phyloP scores from a whole-genome alignment of 441 rosid species.

The Populus hybrid region DNA sequence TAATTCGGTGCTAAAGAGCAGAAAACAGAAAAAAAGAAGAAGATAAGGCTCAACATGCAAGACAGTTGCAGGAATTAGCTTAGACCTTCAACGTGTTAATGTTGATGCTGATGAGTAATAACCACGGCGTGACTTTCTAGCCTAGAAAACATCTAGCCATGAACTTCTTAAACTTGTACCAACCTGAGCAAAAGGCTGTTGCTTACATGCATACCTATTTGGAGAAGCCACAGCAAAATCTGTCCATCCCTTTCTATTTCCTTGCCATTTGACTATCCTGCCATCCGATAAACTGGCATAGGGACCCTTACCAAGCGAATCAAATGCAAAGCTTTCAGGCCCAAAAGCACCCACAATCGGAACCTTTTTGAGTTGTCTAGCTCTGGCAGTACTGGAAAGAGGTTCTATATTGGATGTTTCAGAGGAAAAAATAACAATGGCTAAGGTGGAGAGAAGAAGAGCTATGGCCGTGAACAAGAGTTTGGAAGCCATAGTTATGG shows the following conservation, averaged over 20 bases:
- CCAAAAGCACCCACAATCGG: neutral
- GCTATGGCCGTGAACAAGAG: neutral
- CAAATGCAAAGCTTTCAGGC: slow-evolving; percentile 28
- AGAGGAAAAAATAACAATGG: neutral
- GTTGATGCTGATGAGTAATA: no score
- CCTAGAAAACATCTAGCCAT: neutral
- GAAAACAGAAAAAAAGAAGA: no score
- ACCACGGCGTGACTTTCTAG: no score
- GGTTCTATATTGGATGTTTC: neutral
- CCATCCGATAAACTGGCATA: slow-evolving; percentile 41
- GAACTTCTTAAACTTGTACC: neutral
- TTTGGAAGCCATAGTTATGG: neutral
- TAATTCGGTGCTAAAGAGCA: no score
- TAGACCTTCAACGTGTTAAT: no score
- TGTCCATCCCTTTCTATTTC: slow-evolving; percentile 19
- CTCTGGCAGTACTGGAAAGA: neutral
- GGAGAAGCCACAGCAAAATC: slow-evolving; percentile 37
- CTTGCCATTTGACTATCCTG: slow-evolving; percentile 36
- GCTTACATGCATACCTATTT: slow-evolving; percentile 11
- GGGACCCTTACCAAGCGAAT: slow-evolving; percentile 28
- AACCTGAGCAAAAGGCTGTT: neutral
- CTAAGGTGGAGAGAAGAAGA: neutral
- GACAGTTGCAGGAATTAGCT: no score
- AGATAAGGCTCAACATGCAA: no score
- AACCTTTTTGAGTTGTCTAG: neutral